A percentile compares a stretch with the other conserved stretches of the same genome.
phyloP scores from a whole-genome alignment of 768 basidiomycete species.

The Pulveroboletus ravenelii region DNA sequence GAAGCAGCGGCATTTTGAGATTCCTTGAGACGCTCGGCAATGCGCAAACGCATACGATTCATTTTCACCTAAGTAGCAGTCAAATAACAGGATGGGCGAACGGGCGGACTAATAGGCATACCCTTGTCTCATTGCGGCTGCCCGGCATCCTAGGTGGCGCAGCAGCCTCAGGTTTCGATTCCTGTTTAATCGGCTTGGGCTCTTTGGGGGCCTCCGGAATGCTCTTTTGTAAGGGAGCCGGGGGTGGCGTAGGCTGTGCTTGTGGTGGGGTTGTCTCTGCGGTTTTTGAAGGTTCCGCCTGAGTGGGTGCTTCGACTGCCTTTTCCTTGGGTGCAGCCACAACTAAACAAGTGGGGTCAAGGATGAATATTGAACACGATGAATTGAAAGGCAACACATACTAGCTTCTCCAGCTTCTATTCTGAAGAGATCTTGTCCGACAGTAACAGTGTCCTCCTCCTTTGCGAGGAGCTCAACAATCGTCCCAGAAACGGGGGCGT shows the following conservation, averaged over 20 bases:
- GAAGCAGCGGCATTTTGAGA: constrained; percentile 97
- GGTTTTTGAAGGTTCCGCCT: constrained; percentile 27
- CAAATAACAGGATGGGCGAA: background rate
- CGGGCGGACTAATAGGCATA: constrained; percentile 30
- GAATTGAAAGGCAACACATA: constrained; percentile 22
- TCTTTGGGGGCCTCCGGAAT: constrained; percentile 29
- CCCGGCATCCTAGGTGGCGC: constrained; percentile 38
- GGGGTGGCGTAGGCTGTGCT: constrained; percentile 44
- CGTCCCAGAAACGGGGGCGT: constrained; percentile 82
- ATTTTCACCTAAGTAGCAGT: constrained; percentile 74
- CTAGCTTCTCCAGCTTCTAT: constrained; percentile 78
- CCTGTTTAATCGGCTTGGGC: constrained; percentile 36
- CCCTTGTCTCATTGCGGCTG: constrained; percentile 83
- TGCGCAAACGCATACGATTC: constrained; percentile 97
- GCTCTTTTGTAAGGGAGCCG: constrained; percentile 35
- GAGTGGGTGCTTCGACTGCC: constrained; percentile 22
- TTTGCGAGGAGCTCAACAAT: constrained; percentile 82
- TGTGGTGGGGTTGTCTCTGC: constrained; percentile 43
- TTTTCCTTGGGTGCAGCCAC: constrained; percentile 29
- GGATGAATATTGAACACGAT: background rate
- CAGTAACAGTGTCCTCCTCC: constrained; percentile 92
- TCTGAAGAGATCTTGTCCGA: constrained; percentile 91
- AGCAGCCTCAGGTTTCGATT: constrained; percentile 26
- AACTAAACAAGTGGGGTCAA: constrained; percentile 10
- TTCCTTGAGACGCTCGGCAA: constrained; percentile 95